Evolutionary conservation across 78 protist genomes (phyloP).

Genomic region (Dictyostelium firmibasis): DNA sequence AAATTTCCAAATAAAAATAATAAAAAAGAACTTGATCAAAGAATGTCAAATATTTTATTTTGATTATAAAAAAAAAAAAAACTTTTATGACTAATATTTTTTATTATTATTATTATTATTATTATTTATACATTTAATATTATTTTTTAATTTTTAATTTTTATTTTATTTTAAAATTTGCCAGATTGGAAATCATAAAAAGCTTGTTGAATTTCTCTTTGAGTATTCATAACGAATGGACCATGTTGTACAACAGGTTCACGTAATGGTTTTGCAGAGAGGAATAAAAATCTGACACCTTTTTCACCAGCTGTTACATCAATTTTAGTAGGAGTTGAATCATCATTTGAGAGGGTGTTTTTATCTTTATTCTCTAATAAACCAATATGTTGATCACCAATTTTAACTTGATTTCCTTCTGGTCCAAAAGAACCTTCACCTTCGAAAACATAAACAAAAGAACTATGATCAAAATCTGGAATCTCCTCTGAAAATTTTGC

Average conservation of each 20-base stretch:
- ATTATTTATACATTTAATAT: background rate
- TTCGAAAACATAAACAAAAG: constrained; percentile 33
- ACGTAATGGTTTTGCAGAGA: constrained; percentile 75
- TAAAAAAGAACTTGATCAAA: background rate
- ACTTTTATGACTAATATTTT: too few species aligned
- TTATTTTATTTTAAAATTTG: constrained; percentile 31
- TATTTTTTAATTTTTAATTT: background rate
- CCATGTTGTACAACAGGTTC: constrained; percentile 87
- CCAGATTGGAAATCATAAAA: constrained; percentile 70
- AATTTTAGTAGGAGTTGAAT: background rate
- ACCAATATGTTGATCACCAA: constrained; percentile 16
- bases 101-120: background rate
- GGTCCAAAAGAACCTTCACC: constrained; percentile 70
- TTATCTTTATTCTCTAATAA: constrained; percentile 1
- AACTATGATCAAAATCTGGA: constrained; percentile 46
- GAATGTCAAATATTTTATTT: background rate
- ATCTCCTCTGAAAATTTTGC: background rate
- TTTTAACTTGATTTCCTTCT: background rate
- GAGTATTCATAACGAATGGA: constrained; percentile 93
- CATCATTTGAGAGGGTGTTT: background rate
- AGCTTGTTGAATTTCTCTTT: constrained; percentile 86
- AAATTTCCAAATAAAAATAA: background rate
- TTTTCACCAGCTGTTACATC: constrained; percentile 31
- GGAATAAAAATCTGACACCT: constrained; percentile 63
- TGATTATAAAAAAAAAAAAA: background rate